These are phyloP conservation scores for Phytophthora aleatoria DNA, from an alignment of 352 stramenopile genomes.

Conservation along the genomic window DNA sequence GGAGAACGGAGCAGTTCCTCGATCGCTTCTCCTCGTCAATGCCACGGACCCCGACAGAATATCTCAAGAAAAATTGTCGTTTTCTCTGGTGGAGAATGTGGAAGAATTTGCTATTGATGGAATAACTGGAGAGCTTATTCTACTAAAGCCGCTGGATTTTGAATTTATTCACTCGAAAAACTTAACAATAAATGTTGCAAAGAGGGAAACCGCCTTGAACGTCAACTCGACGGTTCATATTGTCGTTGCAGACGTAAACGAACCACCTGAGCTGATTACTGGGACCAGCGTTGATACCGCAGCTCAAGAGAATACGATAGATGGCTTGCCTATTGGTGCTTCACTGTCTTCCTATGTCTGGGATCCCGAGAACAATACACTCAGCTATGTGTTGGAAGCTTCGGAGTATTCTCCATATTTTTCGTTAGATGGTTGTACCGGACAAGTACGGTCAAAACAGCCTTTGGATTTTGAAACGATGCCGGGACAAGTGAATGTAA, in stretches of 20 bases:
- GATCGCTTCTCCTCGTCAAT: conserved; percentile 46
- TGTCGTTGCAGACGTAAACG: conserved; percentile 23
- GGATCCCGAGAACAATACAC: conserved; percentile 62
- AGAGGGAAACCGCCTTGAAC: conserved; percentile 9
- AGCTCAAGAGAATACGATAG: conserved; percentile 23
- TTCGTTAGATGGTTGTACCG: conserved; percentile 49
- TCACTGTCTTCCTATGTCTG: conserved; percentile 39
- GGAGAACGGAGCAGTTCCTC: conserved; percentile 50
- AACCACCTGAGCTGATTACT: conserved; percentile 17
- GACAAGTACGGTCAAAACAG: conserved; percentile 43
- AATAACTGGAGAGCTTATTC: conserved; percentile 19
- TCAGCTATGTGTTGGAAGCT: conserved; percentile 45
- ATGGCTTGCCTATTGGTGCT: conserved; percentile 29
- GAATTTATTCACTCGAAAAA: conserved; percentile 9
- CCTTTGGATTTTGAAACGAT: conserved; percentile 48
- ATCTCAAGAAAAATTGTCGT: conserved; percentile 38
- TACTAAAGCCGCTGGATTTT: conserved; percentile 25
- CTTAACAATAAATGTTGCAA: conserved; percentile 25
- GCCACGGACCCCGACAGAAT: conserved; percentile 50
- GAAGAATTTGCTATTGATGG: conserved; percentile 19
- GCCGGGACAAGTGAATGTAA: conserved; percentile 7
- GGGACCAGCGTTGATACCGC: conserved; percentile 3
- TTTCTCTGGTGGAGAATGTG: conserved; percentile 15
- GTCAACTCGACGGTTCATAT: conserved; percentile 19
- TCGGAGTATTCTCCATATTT: conserved; percentile 55